Conservation (phyloP, 148 eudicot genomes). For the Rhododendron williamsianum region DNA sequence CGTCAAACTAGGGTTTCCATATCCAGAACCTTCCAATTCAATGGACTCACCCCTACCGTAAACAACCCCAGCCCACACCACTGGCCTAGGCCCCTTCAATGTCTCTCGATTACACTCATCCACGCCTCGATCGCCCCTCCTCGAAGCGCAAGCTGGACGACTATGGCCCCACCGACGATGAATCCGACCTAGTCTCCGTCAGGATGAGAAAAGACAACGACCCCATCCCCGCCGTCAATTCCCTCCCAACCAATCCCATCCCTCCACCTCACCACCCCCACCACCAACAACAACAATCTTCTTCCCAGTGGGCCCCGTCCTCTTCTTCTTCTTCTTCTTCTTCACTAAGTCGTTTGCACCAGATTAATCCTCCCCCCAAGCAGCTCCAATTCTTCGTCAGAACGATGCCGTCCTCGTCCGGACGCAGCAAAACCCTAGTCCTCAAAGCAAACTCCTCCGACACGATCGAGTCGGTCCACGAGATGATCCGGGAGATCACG, state of each 20-base stretch:
- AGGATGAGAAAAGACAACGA: constrained; percentile 17
- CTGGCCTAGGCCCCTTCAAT: constrained; percentile 2
- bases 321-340: neutral
- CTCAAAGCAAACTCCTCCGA: constrained; percentile 35
- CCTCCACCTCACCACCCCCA: neutral
- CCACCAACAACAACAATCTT: neutral
- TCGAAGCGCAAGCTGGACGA: constrained; percentile 20
- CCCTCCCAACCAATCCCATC: neutral
- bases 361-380: neutral
- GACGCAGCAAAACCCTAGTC: constrained; percentile 32
- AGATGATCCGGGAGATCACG: constrained; percentile 30
- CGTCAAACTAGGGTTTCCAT: neutral
- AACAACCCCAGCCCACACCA: neutral
- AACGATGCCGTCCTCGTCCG: constrained; percentile 25
- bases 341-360: neutral
- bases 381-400: constrained; percentile 58
- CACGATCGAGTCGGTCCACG: constrained; percentile 40
- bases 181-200: constrained; percentile 3
- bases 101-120: neutral
- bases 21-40: neutral
- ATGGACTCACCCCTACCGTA: neutral
- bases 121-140: constrained; percentile 13
- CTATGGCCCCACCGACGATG: constrained; percentile 2
- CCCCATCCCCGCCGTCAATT: neutral
- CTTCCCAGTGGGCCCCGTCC: neutral